Conservation (phyloP, 2,329 filamentous ascomycete genomes). For the Fusarium redolens region DNA sequence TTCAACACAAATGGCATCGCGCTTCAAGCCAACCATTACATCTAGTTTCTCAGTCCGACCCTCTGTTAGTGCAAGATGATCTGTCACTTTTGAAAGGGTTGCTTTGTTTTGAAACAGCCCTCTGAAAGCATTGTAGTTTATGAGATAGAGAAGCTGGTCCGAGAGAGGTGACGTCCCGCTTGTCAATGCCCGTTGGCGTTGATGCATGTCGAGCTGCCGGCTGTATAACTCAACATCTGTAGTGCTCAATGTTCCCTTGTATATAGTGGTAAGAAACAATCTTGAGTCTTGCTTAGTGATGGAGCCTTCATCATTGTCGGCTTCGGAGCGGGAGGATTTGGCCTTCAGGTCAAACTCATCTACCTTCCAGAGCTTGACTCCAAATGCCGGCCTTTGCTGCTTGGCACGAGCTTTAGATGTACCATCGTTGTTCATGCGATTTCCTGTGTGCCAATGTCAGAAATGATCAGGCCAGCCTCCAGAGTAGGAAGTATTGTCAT, state of each 20-base stretch:
- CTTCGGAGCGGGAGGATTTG: not conserved
- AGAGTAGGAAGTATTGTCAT: not conserved
- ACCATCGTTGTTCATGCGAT: not conserved
- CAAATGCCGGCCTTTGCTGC: not conserved
- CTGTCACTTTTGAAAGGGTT: not conserved
- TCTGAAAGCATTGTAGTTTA: slow-evolving; percentile 15
- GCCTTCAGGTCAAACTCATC: slow-evolving; percentile 1
- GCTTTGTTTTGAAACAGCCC: slow-evolving; percentile 4
- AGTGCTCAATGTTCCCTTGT: not conserved
- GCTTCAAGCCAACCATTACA: slow-evolving; percentile 9
- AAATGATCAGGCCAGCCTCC: accelerated
- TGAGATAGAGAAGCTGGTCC: slow-evolving; percentile 1
- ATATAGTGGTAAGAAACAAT: not conserved
- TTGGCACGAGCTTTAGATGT: not conserved
- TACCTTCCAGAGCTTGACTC: slow-evolving; percentile 15
- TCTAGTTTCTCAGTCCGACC: not conserved
- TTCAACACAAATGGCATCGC: slow-evolving; percentile 2
- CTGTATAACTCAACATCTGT: slow-evolving; percentile 7
- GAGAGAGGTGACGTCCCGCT: not conserved
- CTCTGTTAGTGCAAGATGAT: not conserved
- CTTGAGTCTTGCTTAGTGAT: not conserved
- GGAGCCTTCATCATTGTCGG: no score
- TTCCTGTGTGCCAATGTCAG: not conserved
- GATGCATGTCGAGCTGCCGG: not conserved
- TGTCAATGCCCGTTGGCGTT: not conserved